Conservation (phyloP, 2,329 filamentous ascomycete genomes). For the Trichophyton equinum region DNA sequence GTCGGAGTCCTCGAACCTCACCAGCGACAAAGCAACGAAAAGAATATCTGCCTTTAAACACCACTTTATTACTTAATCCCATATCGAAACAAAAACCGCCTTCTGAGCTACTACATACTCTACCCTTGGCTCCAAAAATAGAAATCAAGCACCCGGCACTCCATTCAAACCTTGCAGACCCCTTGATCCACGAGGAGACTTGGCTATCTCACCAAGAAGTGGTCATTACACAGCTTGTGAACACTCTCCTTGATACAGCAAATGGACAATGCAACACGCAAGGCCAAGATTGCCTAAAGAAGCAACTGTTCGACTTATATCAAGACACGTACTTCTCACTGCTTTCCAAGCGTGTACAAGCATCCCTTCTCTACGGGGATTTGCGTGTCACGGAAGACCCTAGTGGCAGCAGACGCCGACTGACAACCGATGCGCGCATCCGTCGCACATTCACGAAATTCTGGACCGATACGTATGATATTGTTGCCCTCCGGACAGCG, state of each 20-base stretch:
- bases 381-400: constrained; percentile 44
- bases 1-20: not conserved
- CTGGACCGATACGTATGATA: constrained; percentile 47
- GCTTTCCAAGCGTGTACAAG: constrained; percentile 46
- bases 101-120: constrained; percentile 13
- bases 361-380: constrained; percentile 46
- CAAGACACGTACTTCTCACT: constrained; percentile 39
- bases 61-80: not conserved
- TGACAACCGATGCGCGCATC: constrained; percentile 46
- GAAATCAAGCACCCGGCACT: constrained; percentile 38
- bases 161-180: constrained; percentile 41
- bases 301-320: constrained; percentile 42
- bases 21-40: not conserved
- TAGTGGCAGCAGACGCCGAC: constrained; percentile 33
- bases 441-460: constrained; percentile 45
- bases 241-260: constrained; percentile 39
- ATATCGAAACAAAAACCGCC: constrained; percentile 14
- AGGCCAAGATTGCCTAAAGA: constrained; percentile 29
- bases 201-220: constrained; percentile 52
- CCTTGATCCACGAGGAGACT: constrained; percentile 50
- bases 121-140: not conserved
- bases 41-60: not conserved
- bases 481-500: constrained; percentile 38
- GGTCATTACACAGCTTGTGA: constrained; percentile 48
- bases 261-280: constrained; percentile 11